These are phyloP conservation scores for Alternaria conjuncta DNA, from an alignment of 2,329 filamentous ascomycete species.

Conservation along the genomic window DNA sequence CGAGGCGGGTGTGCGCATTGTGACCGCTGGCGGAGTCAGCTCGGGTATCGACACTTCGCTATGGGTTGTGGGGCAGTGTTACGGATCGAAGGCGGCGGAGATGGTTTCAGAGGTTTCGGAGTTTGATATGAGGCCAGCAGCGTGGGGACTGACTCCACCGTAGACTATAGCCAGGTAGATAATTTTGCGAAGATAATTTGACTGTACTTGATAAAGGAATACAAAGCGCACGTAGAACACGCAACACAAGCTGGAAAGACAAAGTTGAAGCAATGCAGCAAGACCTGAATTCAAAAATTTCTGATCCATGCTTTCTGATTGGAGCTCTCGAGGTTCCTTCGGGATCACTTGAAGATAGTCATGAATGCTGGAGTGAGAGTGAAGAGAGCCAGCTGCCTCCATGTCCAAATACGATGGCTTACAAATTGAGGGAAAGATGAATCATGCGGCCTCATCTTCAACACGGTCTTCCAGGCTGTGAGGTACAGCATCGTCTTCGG, in stretches of 20 bases:
- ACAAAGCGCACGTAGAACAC: background rate
- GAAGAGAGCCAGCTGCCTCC: background rate
- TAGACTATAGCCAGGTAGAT: background rate
- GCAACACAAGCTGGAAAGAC: background rate
- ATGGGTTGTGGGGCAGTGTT: slow-evolving; percentile 34
- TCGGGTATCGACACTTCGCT: slow-evolving; percentile 43
- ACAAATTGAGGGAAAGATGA: rapidly evolving
- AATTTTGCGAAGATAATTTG: background rate
- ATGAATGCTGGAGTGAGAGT: background rate
- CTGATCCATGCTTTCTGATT: background rate
- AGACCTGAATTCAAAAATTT: background rate
- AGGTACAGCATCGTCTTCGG: background rate
- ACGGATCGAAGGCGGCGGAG: slow-evolving; percentile 33
- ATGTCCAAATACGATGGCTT: background rate
- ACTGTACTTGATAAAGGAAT: background rate
- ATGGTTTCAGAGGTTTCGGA: slow-evolving; percentile 37
- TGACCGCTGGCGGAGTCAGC: slow-evolving; percentile 45
- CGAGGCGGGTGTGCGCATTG: slow-evolving; percentile 39
- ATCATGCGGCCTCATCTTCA: background rate
- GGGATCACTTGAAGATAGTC: background rate
- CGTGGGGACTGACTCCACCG: slow-evolving; percentile 4
- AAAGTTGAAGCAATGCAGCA: background rate
- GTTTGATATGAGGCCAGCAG: slow-evolving; percentile 35
- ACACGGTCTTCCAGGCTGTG: background rate
- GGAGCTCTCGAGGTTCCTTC: background rate